Percentiles rank a stretch among this genome's conserved stretches.
Evolutionary conservation across 257 asterid species (phyloP).

Genomic region (Nicotiana attenuata): DNA sequence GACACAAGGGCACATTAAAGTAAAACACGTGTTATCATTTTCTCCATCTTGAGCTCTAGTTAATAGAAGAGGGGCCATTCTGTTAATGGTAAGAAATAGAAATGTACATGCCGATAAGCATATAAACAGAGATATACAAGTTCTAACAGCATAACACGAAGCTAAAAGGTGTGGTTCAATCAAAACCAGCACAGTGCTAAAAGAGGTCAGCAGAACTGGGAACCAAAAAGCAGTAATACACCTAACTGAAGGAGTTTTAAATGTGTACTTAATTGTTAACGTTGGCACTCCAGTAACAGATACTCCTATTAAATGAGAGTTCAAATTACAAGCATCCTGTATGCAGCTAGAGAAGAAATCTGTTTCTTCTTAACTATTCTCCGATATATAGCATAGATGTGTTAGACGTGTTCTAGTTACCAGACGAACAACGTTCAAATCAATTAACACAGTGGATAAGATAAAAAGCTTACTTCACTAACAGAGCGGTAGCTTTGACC

Average conservation of each 20-base stretch:
- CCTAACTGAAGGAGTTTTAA: not conserved
- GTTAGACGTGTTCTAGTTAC: not conserved
- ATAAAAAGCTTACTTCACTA: constrained; percentile 52
- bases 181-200: not conserved
- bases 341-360: not conserved
- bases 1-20: not conserved
- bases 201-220: not conserved
- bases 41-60: not conserved
- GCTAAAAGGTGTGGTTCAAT: not conserved
- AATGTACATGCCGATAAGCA: not conserved
- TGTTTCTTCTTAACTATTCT: not conserved
- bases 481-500: constrained; percentile 54
- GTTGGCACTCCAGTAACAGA: not conserved
- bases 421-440: not conserved
- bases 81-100: not conserved
- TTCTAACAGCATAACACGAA: not conserved
- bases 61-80: not conserved
- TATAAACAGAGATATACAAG: not conserved
- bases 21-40: not conserved
- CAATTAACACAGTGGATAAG: not conserved
- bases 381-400: not conserved
- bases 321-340: not conserved
- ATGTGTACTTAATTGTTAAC: not conserved
- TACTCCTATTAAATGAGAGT: not conserved
- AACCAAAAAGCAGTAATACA: not conserved